Evolutionary conservation across 352 stramenopile species (phyloP).

Genomic region (Pythium myriotylum): DNA sequence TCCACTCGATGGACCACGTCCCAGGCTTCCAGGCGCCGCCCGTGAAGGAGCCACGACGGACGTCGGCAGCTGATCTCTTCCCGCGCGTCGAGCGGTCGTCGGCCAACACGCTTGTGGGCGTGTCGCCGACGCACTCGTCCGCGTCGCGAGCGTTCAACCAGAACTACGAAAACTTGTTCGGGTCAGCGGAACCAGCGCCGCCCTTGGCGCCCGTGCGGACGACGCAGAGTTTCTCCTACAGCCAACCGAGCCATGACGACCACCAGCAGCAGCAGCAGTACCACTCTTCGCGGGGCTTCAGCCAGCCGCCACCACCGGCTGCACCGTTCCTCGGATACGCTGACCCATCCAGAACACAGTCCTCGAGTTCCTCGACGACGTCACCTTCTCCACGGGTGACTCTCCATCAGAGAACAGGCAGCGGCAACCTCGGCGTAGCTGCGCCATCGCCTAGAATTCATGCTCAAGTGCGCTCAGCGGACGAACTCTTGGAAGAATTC

Average conservation of each 20-base stretch:
- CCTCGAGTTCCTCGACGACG: constrained; percentile 23
- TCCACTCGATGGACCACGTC: constrained; percentile 27
- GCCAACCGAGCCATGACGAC: constrained; percentile 19
- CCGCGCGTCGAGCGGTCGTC: constrained; percentile 28
- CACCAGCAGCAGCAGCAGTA: constrained; percentile 32
- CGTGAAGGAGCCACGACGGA: constrained; percentile 4
- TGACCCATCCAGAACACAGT: constrained; percentile 48
- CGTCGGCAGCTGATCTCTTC: constrained; percentile 27
- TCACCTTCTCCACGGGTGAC: constrained; percentile 14
- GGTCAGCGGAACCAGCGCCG: constrained; percentile 14
- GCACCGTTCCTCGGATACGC: constrained; percentile 72
- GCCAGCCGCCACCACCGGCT: constrained; percentile 57
- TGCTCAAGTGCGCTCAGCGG: constrained; percentile 33
- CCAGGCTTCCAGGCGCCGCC: constrained; percentile 37
- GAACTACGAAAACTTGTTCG: constrained; percentile 49
- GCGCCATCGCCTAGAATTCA: constrained; percentile 32
- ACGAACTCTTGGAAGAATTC: constrained; percentile 73
- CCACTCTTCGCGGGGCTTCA: constrained; percentile 31
- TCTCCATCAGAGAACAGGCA: constrained; percentile 24
- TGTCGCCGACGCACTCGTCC: constrained; percentile 32
- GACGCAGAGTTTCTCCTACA: constrained; percentile 54
- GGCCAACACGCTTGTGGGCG: constrained; percentile 45
- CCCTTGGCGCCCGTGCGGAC: constrained; percentile 34
- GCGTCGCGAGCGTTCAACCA: constrained; percentile 30
- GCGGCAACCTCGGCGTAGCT: constrained; percentile 16